Evolutionary conservation across 225 moss, liverwort and hornwort species (phyloP).

Genomic region (Climacium dendroides): DNA sequence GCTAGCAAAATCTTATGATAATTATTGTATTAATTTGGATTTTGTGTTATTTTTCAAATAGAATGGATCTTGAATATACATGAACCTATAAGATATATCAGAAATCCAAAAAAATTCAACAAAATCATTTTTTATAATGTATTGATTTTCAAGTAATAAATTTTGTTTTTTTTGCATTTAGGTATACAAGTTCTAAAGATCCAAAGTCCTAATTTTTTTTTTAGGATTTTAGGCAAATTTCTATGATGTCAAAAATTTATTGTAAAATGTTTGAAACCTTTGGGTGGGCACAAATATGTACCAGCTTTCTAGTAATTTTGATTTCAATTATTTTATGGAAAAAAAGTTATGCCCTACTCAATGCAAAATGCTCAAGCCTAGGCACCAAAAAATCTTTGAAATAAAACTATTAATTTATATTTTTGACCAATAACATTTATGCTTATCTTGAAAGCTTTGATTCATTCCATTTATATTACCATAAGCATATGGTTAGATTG

Average conservation of each 20-base stretch:
- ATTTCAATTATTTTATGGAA: not conserved
- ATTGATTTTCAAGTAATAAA: no score
- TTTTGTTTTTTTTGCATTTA: not conserved
- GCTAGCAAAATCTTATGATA: not conserved
- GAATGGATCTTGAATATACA: not conserved
- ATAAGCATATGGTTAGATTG: fast-evolving
- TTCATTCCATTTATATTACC: no score
- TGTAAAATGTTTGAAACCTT: not conserved
- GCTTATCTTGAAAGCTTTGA: no score
- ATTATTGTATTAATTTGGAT: not conserved
- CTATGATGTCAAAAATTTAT: not conserved
- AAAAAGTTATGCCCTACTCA: fast-evolving
- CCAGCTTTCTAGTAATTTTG: fast-evolving
- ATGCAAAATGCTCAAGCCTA: fast-evolving
- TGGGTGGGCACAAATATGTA: not conserved
- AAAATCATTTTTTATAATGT: no score
- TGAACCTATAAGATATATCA: no score
- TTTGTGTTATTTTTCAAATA: not conserved
- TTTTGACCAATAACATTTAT: not conserved
- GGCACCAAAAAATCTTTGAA: no score
- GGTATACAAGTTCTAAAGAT: not conserved
- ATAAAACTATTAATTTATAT: not conserved
- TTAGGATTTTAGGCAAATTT: not conserved
- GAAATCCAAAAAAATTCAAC: not conserved
- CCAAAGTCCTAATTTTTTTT: no score